Conservation (phyloP, 1,139 yeast genomes). For the Yamadazyma dushanensis region DNA sequence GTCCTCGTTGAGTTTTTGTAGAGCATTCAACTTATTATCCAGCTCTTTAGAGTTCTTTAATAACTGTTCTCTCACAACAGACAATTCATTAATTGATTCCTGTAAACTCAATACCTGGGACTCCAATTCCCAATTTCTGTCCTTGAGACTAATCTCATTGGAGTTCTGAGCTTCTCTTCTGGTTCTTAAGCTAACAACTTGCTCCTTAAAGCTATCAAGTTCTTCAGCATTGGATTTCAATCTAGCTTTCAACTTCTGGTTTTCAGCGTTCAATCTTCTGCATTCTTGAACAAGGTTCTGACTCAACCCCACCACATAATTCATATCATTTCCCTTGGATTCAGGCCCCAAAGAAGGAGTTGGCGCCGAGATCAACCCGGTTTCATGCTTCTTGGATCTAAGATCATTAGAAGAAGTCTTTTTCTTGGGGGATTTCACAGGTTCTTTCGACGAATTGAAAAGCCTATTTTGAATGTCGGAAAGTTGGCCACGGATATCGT, state of each 20-base stretch:
- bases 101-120: conserved; percentile 51
- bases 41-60: conserved; percentile 31
- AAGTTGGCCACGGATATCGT: conserved; percentile 57
- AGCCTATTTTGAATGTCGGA: conserved; percentile 60
- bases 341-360: conserved; percentile 44
- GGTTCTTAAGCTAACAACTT: conserved; percentile 33
- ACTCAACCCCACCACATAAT: conserved; percentile 80
- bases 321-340: conserved; percentile 62
- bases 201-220: conserved; percentile 34
- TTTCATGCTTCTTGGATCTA: conserved; percentile 6
- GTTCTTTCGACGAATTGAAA: conserved; percentile 30
- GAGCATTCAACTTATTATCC: conserved; percentile 26
- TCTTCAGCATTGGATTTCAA: conserved; percentile 46
- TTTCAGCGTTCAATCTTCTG: conserved; percentile 72
- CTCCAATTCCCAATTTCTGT: conserved; percentile 80
- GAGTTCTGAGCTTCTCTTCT: conserved; percentile 31
- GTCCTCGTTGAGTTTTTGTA: conserved; percentile 52
- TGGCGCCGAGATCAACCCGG: conserved; percentile 23
- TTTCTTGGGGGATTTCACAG: conserved; percentile 14
- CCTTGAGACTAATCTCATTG: conserved; percentile 54
- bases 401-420: conserved; percentile 6
- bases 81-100: conserved; percentile 39
- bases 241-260: conserved; percentile 49
- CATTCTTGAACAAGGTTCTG: conserved; percentile 79
- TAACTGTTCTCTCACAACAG: conserved; percentile 31